Evolutionary conservation across 345 rosid genomes (phyloP).

Genomic region (Brassica rapa): DNA sequence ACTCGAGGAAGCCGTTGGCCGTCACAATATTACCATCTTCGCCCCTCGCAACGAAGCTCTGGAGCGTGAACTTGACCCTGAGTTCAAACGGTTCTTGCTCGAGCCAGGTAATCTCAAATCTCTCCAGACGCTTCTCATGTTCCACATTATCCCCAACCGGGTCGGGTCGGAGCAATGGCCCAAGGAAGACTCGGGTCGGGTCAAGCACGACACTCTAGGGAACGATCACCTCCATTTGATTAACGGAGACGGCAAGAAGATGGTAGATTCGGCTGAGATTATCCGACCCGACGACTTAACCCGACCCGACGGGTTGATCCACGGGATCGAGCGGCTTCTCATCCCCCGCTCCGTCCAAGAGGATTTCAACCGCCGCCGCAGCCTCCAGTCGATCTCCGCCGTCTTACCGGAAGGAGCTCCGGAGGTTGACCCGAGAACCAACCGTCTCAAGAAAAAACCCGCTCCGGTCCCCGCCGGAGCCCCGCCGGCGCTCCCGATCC

Average conservation of each 20-base stretch:
- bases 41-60: conserved; percentile 78
- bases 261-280: conserved; percentile 50
- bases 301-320: conserved; percentile 78
- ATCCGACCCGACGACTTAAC: conserved; percentile 46
- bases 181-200: conserved; percentile 13
- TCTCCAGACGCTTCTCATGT: conserved; percentile 58
- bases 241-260: conserved; percentile 30
- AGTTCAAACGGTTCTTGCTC: conserved; percentile 74
- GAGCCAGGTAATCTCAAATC: conserved; percentile 73
- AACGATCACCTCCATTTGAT: conserved; percentile 44
- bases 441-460: conserved; percentile 58
- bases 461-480: conserved; percentile 48
- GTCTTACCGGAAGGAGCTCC: conserved; percentile 75
- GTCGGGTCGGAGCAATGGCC: conserved; percentile 51
- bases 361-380: conserved; percentile 63
- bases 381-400: conserved; percentile 63
- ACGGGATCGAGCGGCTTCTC: conserved; percentile 68
- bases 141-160: conserved; percentile 62
- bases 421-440: conserved; percentile 65
- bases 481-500: conserved; percentile 57
- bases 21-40: conserved; percentile 65
- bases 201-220: conserved; percentile 46
- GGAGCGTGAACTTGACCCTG: conserved; percentile 71
- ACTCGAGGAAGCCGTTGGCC: conserved; percentile 60
- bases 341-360: conserved; percentile 73